These are phyloP conservation scores for Fusarium euwallaceae DNA, from an alignment of 2,329 filamentous ascomycete genomes.

Conservation along the genomic window DNA sequence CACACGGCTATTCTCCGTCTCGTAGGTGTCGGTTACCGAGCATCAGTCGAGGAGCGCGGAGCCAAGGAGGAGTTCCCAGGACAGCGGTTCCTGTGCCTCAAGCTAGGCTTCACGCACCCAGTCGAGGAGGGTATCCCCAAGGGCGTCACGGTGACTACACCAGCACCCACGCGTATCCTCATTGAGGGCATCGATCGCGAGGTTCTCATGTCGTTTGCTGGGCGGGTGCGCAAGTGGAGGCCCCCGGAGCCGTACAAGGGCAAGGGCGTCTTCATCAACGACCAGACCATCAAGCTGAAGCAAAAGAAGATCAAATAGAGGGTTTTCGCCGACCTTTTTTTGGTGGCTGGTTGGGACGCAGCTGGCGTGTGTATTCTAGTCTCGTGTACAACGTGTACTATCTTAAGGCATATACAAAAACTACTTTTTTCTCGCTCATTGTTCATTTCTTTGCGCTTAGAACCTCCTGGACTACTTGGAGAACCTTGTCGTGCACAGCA, in stretches of 20 bases:
- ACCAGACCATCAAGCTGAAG: constrained; percentile 98
- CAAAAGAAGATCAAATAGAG: constrained; percentile 92
- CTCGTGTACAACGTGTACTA: constrained; percentile 49
- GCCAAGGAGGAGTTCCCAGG: constrained; percentile 81
- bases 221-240: constrained; percentile 88
- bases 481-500: constrained; percentile 79
- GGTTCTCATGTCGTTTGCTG: constrained; percentile 90
- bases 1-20: constrained; percentile 93
- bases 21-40: constrained; percentile 95
- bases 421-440: constrained; percentile 23
- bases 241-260: constrained; percentile 98
- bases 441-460: constrained; percentile 59
- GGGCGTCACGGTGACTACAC: constrained; percentile 87
- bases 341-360: constrained; percentile 35
- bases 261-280: constrained; percentile 98
- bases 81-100: constrained; percentile 91
- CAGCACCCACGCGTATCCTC: constrained; percentile 90
- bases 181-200: constrained; percentile 90
- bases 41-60: constrained; percentile 83
- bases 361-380: constrained; percentile 49
- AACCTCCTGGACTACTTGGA: constrained; percentile 86
- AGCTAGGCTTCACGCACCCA: constrained; percentile 96
- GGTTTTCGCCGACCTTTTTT: constrained; percentile 11
- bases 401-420: constrained; percentile 49
- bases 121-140: constrained; percentile 88